These are phyloP conservation scores for Aspergillus nomiae DNA, from an alignment of 2,329 filamentous ascomycete species.

Conservation along the genomic window DNA sequence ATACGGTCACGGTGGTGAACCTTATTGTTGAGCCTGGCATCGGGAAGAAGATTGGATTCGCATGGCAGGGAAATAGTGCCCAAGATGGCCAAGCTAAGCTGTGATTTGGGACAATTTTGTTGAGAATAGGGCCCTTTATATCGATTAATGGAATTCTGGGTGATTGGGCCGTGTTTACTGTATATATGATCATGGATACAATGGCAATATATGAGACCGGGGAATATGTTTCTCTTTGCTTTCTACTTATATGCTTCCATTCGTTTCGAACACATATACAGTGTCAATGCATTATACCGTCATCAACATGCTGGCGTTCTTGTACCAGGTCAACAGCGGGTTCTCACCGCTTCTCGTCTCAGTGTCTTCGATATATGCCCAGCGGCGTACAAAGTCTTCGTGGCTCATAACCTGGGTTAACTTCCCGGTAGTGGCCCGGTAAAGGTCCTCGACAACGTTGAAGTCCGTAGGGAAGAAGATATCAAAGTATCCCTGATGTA, in stretches of 20 bases:
- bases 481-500: slow-evolving; percentile 98
- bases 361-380: slow-evolving; percentile 90
- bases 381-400: slow-evolving; percentile 84
- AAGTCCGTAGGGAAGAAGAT: slow-evolving; percentile 99
- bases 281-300: slow-evolving; percentile 63
- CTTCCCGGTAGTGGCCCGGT: slow-evolving; percentile 89
- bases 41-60: slow-evolving; percentile 43
- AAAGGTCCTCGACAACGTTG: slow-evolving; percentile 83
- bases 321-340: slow-evolving; percentile 87
- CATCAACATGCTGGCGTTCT: slow-evolving; percentile 90
- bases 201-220: slow-evolving; percentile 10
- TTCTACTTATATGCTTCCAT: neutral
- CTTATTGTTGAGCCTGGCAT: slow-evolving; percentile 57
- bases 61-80: slow-evolving; percentile 34
- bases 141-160: neutral
- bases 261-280: neutral
- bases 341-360: slow-evolving; percentile 90
- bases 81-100: slow-evolving; percentile 29
- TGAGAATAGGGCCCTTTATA: neutral
- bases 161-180: neutral
- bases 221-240: neutral
- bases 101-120: slow-evolving; percentile 1
- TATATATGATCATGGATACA: neutral
- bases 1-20: slow-evolving; percentile 56
- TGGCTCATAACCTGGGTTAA: slow-evolving; percentile 83